A percentile compares a stretch with the other conserved stretches of the same genome.
phyloP scores from a whole-genome alignment of 2,329 filamentous ascomycete species.

The Fonsecaea monophora region DNA sequence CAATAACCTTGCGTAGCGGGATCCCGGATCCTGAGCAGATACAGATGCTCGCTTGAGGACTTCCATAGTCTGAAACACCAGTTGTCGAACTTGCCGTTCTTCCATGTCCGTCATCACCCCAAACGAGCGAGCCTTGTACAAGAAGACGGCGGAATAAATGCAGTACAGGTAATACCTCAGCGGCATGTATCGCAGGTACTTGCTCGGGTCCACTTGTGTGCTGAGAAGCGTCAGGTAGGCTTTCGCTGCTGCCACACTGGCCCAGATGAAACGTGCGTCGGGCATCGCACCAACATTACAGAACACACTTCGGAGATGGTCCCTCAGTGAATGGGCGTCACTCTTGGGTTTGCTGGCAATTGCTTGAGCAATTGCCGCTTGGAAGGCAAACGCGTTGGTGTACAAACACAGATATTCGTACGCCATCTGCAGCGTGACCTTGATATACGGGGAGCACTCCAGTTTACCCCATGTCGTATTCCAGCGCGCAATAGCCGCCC shows the following conservation, averaged over 20 bases:
- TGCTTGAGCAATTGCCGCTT: constrained; percentile 68
- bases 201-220: constrained; percentile 64
- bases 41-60: constrained; percentile 65
- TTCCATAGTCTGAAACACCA: constrained; percentile 65
- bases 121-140: constrained; percentile 69
- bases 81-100: constrained; percentile 62
- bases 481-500: constrained; percentile 72
- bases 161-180: constrained; percentile 67
- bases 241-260: constrained; percentile 69
- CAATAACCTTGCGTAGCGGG: constrained; percentile 66
- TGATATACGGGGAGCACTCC: constrained; percentile 69
- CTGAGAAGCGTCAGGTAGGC: constrained; percentile 66
- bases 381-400: constrained; percentile 77
- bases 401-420: constrained; percentile 77
- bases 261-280: constrained; percentile 71
- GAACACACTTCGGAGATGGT: constrained; percentile 55
- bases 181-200: constrained; percentile 68
- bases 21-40: constrained; percentile 65
- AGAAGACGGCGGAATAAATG: constrained; percentile 69
- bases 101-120: constrained; percentile 64
- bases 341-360: constrained; percentile 48
- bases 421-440: constrained; percentile 71
- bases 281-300: constrained; percentile 65
- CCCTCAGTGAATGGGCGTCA: constrained; percentile 45
- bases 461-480: constrained; percentile 72